Base-by-base conservation (phyloP, 2,329 filamentous ascomycete species). In the Chaetothyriales sp. region DNA sequence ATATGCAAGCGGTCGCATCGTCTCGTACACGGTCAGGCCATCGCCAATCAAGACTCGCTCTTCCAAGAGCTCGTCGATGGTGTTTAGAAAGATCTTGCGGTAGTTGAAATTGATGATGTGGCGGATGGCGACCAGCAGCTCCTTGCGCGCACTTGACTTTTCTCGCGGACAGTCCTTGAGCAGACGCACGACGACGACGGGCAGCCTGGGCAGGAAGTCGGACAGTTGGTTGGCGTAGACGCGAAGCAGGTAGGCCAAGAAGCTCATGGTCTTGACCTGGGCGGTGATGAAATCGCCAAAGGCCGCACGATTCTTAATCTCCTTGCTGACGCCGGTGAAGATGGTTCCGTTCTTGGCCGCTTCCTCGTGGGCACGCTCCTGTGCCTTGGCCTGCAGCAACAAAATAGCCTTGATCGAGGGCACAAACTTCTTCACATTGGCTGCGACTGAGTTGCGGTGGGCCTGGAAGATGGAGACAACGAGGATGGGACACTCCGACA, bases 51-150 rank as follows among this genome's bases (percentile, higher is more conserved):
- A 69, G 0, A 89, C 96, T 60, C 86, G 78, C 70, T 96, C 89
- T 58, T 99, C 92, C 45, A 99, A 72, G 36, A 99, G 75, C 64
- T 95, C 88, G 59, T 96, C 88, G 58, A 99, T 95, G 66, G 94
- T 94, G 39, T 81, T 81, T 22, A 96, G 70, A 63, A 98, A 98
- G 49, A 96, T 94, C 63, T 88, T 90, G 51, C 92, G 76, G 61
- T 95, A 96, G 64, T 96, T 96, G 70, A 96, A 96, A 68, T 96
- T 98, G 67, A 98, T 95, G 60, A 98, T 95, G 63, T 99, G 93
- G 19, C 93, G 79, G 52, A 98, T 95, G 0, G 92, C 93, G 49
- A 98, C 92, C 44, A 99, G 72, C 18, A 99, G 74, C 66, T 99
- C 92, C 65, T 98, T 99, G 18, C 93, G 78, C 1, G 90, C 86